These are phyloP conservation scores for Phytophthora pseudosyringae DNA, from an alignment of 352 stramenopile species.

Conservation along the genomic window DNA sequence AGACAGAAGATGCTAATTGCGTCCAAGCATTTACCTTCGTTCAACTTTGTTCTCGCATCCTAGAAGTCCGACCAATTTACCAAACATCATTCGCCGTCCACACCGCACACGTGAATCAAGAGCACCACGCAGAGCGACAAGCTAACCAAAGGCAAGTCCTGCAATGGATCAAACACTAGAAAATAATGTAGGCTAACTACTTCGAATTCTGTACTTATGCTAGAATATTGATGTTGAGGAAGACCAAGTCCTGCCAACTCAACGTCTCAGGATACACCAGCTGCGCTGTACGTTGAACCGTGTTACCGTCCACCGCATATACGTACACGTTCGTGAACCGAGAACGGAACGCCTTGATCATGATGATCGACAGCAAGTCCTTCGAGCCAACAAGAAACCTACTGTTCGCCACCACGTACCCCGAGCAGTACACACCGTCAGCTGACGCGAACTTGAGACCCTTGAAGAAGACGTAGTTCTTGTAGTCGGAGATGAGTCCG, in stretches of 20 bases:
- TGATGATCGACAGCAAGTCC: constrained; percentile 42
- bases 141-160: not conserved
- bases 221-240: constrained; percentile 40
- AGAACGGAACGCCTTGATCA: constrained; percentile 44
- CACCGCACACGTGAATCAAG: no score
- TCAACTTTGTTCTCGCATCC: no score
- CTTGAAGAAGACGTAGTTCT: constrained; percentile 46
- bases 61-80: no score
- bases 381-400: constrained; percentile 45
- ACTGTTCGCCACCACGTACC: constrained; percentile 47
- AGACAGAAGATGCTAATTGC: no score
- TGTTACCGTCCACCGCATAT: constrained; percentile 40
- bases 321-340: constrained; percentile 50
- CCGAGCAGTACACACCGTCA: constrained; percentile 47
- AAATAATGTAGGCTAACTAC: not conserved
- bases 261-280: constrained; percentile 44
- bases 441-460: constrained; percentile 48
- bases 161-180: no score
- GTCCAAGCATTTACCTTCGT: no score
- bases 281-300: constrained; percentile 38
- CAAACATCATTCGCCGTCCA: no score
- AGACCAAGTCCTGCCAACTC: constrained; percentile 39
- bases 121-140: no score
- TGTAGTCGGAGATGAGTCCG: constrained; percentile 40
- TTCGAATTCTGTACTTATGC: constrained; percentile 9